Conservation (phyloP, 495 filamentous ascomycete genomes). For the Penicillium pancosmium region DNA sequence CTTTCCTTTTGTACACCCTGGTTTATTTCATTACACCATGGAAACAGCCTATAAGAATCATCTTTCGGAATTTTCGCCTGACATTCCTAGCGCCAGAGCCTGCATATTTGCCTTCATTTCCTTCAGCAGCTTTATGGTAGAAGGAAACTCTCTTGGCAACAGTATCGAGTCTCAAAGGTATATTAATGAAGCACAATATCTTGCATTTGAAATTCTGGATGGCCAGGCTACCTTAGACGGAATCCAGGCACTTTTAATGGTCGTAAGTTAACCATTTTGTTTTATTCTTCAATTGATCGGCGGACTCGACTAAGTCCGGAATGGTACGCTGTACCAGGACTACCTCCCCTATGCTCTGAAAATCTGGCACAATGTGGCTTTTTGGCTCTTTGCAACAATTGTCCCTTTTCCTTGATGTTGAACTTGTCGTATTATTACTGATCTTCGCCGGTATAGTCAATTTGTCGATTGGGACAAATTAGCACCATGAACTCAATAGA, state of each 20-base stretch:
- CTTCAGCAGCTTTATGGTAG: background rate
- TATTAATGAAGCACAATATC: background rate
- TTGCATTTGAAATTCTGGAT: background rate
- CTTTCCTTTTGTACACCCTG: background rate
- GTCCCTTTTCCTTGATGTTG: too few relatives aligned
- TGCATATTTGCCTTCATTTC: background rate
- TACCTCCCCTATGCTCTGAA: too few relatives aligned
- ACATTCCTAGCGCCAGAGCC: background rate
- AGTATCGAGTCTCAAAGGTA: background rate
- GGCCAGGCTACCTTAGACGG: background rate
- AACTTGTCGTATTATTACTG: background rate
- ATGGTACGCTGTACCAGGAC: too few relatives aligned
- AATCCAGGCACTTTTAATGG: background rate
- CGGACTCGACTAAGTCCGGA: background rate
- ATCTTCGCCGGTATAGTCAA: background rate
- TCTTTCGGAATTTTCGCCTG: background rate
- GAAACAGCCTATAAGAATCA: background rate
- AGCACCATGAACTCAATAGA: conserved; percentile 1
- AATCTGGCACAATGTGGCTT: too few relatives aligned
- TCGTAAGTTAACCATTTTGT: background rate
- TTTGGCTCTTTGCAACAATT: background rate
- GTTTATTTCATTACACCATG: background rate
- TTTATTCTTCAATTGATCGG: background rate
- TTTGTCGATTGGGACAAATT: background rate
- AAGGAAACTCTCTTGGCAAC: background rate